Percentiles rank a stretch among this genome's conserved stretches.
Evolutionary conservation across 441 rosid genomes (phyloP).

Genomic region (Euphorbia celastroides): DNA sequence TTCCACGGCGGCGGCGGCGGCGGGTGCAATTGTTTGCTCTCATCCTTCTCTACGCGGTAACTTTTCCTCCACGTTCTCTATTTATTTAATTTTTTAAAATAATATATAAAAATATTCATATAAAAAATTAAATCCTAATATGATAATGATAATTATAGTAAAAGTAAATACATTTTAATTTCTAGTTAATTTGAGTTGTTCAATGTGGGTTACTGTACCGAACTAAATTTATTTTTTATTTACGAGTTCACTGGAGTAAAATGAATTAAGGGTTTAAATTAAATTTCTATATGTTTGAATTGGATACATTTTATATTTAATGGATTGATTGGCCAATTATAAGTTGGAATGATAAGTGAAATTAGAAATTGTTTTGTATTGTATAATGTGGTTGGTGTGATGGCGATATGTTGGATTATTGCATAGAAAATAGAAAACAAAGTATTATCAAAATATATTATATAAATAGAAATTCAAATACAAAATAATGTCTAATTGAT

Average conservation of each 20-base stretch:
- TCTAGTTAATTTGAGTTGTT: too few relatives aligned
- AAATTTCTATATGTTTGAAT: too few relatives aligned
- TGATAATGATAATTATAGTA: too few relatives aligned
- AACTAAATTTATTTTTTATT: too few relatives aligned
- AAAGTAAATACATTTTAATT: too few relatives aligned
- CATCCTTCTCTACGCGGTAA: conserved; percentile 39
- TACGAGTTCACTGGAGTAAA: too few relatives aligned
- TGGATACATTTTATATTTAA: neutral
- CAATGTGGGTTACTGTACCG: too few relatives aligned
- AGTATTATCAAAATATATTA: too few relatives aligned
- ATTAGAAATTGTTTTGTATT: too few relatives aligned
- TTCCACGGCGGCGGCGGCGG: conserved; percentile 28
- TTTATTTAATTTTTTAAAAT: neutral
- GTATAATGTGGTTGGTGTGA: neutral
- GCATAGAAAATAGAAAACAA: neutral
- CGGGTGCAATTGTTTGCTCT: conserved; percentile 34
- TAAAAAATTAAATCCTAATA: too few relatives aligned
- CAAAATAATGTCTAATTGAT: neutral
- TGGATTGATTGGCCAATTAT: neutral
- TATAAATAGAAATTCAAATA: neutral
- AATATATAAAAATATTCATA: too few relatives aligned
- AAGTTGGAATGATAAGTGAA: neutral
- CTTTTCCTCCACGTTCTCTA: neutral
- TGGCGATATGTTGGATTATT: neutral
- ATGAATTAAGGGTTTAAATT: too few relatives aligned